A percentile compares a stretch with the other conserved stretches of the same genome.
Conservation (phyloP, 129 eudicot species). For the Calendula officinalis region DNA sequence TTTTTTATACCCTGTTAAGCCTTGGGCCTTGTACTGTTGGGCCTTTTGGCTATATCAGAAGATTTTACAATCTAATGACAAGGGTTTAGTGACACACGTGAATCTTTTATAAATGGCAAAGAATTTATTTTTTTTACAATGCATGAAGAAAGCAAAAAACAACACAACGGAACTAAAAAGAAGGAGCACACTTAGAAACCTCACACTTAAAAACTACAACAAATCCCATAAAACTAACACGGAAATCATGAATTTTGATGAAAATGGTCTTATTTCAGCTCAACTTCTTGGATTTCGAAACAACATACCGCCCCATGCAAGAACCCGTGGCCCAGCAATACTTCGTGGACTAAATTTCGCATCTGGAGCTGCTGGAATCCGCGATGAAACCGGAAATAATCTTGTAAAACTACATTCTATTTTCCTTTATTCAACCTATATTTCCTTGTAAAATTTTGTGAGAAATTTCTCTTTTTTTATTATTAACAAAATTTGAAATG, state of each 20-base stretch:
- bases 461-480: not conserved
- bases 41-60: no score
- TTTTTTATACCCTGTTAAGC: no score
- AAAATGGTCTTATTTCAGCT: constrained; percentile 43
- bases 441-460: not conserved
- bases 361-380: constrained; percentile 88
- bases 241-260: not conserved
- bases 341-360: constrained; percentile 67
- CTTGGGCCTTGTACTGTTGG: no score
- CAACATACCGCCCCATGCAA: constrained; percentile 70
- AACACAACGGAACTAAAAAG: no score
- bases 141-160: no score
- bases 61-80: no score
- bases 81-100: no score
- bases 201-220: no score
- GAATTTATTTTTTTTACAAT: no score
- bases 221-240: no score
- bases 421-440: not conserved
- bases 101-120: no score
- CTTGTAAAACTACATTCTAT: constrained; percentile 38
- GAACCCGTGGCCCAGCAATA: constrained; percentile 63
- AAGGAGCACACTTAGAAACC: no score
- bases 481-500: not conserved
- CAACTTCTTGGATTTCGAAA: constrained; percentile 70
- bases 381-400: constrained; percentile 82